phyloP scores from a whole-genome alignment of 1,284 basidiomycete genomes.

The Vanrija pseudolonga region DNA sequence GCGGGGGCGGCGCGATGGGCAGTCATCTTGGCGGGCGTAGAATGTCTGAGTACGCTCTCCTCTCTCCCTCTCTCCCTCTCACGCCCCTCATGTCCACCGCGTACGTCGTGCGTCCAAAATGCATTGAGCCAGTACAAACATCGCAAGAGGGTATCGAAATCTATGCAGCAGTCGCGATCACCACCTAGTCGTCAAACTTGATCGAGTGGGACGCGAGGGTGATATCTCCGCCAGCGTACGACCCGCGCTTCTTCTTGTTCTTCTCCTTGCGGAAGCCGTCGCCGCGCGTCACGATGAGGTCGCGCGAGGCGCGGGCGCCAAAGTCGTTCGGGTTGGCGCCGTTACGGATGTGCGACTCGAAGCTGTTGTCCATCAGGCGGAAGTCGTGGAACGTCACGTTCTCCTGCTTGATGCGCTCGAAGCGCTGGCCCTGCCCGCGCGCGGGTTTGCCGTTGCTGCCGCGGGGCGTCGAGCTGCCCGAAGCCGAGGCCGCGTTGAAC shows the following conservation, averaged over 20 bases:
- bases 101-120: too few relatives aligned
- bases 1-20: too few relatives aligned
- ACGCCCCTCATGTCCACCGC: too few relatives aligned
- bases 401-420: slow-evolving; percentile 76
- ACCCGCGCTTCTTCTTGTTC: slow-evolving; percentile 98
- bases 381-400: slow-evolving; percentile 59
- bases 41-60: too few relatives aligned
- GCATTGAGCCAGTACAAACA: too few relatives aligned
- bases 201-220: slow-evolving; percentile 81
- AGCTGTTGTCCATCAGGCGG: slow-evolving; percentile 73
- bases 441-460: slow-evolving; percentile 3
- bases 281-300: slow-evolving; percentile 88
- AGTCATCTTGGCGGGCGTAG: too few relatives aligned
- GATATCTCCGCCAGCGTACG: slow-evolving; percentile 86
- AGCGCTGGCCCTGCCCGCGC: slow-evolving; percentile 54
- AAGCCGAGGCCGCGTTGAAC: slow-evolving; percentile 1
- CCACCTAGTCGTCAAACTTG: slow-evolving; percentile 60
- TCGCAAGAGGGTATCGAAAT: too few relatives aligned
- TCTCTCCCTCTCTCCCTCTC: too few relatives aligned
- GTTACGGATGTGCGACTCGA: slow-evolving; percentile 64
- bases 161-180: not conserved
- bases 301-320: slow-evolving; percentile 76
- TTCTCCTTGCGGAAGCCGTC: slow-evolving; percentile 97
- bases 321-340: slow-evolving; percentile 66
- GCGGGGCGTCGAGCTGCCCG: slow-evolving; percentile 16